phyloP scores from a whole-genome alignment of 2,329 filamentous ascomycete genomes.

The Xylaria arbuscula region DNA sequence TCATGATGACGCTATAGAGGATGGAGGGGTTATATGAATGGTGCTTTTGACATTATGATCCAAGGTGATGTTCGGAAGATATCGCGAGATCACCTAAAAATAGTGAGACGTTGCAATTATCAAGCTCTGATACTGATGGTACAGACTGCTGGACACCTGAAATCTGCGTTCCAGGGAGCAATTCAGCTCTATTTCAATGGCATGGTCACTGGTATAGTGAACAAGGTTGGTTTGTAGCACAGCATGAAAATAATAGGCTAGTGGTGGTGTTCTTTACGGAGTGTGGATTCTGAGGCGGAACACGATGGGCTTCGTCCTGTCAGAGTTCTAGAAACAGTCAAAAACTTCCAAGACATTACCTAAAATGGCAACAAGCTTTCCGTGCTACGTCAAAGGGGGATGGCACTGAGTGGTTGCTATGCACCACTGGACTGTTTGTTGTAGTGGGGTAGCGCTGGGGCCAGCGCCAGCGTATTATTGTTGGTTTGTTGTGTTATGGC shows the following conservation, averaged over 20 bases:
- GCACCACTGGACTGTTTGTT: conserved; percentile 38
- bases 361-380: conserved; percentile 16
- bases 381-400: conserved; percentile 15
- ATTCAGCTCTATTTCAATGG: background rate
- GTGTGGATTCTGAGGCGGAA: conserved; percentile 23
- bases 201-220: background rate
- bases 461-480: conserved; percentile 38
- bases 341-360: conserved; percentile 28
- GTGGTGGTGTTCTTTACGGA: conserved; percentile 9
- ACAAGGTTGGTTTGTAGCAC: background rate
- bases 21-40: conserved; percentile 21
- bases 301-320: background rate
- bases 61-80: background rate
- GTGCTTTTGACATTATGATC: conserved; percentile 23
- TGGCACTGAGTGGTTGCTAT: conserved; percentile 43
- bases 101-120: too few relatives aligned
- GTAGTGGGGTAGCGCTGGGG: conserved; percentile 42
- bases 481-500: conserved; percentile 50
- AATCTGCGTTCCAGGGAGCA: background rate
- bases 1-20: conserved; percentile 28
- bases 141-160: background rate
- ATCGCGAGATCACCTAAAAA: too few relatives aligned
- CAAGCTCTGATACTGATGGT: background rate
- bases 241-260: background rate
- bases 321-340: conserved; percentile 3